Base-by-base conservation (phyloP, 116 monocot species). In the Iris pallida region DNA sequence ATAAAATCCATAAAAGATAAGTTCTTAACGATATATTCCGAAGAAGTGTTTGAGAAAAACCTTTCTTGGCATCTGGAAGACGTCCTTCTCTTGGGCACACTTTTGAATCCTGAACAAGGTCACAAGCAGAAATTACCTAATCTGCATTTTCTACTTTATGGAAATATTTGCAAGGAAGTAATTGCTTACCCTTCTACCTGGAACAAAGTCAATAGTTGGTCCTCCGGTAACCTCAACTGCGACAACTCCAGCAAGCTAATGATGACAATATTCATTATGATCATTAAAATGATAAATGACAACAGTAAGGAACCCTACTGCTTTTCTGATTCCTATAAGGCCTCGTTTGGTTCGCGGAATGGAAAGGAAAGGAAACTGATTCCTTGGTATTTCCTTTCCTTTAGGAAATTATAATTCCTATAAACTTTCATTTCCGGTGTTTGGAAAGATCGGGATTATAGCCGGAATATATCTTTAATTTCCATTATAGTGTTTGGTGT, bases 181-280 rank as follows among this genome's bases (percentile, higher is more conserved):
- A 42, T 18, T n/a, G 55, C 67, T 57, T 69, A 89, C 96, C 89
- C 71, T 82, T 78, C 96, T 81, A n/a, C 96, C 96, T 5, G 96
- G 87, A 46, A 70, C 79, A 69, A 96, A 96, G 59, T 89, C 83
- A 71, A 96, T 67, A 3, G 89, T 85, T 3, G 96, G 96, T 43
- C 96, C 96, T 65, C 96, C 96, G 57, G 96, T 96, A 75, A 96
- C 79, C 81, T 96, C 96, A 79, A 96, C 92, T 49, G 96, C 96
- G 79, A 96, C 92, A 60, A 91, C 92, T 81, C 96, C 96, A 77
- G 96, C 92, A 80, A 96, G 83, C 96, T 96, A 59, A 70, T 61
- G 42, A 75, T 19, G 42, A 69, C 7, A 55, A 13, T 57, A 58
- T 12, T 30, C 30, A 30, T 30, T 30, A 30, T 30, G 30, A 30